These are phyloP conservation scores for Populus tremula DNA, from an alignment of 345 rosid species.

Conservation along the genomic window DNA sequence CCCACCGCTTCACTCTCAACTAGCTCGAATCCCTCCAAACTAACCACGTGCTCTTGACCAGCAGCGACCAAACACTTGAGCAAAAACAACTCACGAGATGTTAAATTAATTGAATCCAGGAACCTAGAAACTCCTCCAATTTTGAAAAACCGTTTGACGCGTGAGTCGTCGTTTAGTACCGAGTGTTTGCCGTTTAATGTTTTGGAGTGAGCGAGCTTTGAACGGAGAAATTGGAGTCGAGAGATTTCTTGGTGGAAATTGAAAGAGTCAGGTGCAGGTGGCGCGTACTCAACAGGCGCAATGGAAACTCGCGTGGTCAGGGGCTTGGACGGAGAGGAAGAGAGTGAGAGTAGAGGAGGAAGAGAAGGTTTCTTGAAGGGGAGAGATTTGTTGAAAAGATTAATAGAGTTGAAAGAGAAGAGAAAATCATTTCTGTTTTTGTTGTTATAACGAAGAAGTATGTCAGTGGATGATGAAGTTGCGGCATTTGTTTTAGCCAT, in stretches of 20 bases:
- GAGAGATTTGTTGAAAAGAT: constrained; percentile 26
- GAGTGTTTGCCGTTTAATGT: constrained; percentile 36
- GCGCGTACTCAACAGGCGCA: constrained; percentile 58
- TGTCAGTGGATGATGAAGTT: background rate
- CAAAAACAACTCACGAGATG: constrained; percentile 45
- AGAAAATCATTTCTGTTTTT: background rate
- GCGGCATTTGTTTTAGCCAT: constrained; percentile 47
- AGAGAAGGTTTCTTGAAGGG: constrained; percentile 12
- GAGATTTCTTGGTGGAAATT: constrained; percentile 60
- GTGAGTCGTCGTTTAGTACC: constrained; percentile 46
- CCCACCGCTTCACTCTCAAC: constrained; percentile 28
- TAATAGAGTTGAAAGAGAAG: background rate
- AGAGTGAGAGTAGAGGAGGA: constrained; percentile 20
- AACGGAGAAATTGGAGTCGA: constrained; percentile 57
- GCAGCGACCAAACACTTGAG: constrained; percentile 74
- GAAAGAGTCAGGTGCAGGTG: constrained; percentile 60
- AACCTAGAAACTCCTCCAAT: constrained; percentile 33
- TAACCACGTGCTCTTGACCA: constrained; percentile 77
- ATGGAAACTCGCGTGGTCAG: constrained; percentile 55
- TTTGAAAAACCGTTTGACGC: constrained; percentile 50
- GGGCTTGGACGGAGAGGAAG: constrained; percentile 11
- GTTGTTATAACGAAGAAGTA: constrained; percentile 27
- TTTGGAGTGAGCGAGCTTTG: constrained; percentile 41
- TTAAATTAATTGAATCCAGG: constrained; percentile 42
- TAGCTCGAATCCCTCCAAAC: constrained; percentile 29